A percentile compares a stretch with the other conserved stretches of the same genome.
Evolutionary conservation across 257 asterid species (phyloP).

Genomic region (Solanum ossicruentum): DNA sequence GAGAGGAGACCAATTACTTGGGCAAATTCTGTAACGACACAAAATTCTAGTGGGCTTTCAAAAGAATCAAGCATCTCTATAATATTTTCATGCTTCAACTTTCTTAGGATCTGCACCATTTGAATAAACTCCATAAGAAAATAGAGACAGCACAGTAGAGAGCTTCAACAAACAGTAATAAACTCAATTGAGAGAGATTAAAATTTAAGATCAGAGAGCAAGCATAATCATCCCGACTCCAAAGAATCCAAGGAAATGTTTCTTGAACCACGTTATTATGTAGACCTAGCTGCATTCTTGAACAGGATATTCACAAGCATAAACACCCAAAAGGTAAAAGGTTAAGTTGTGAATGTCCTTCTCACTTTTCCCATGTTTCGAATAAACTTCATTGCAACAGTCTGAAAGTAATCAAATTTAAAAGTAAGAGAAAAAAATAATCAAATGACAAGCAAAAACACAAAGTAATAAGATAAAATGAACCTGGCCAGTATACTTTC

Average conservation of each 20-base stretch:
- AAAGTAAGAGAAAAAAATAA: not conserved
- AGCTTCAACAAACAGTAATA: too few species aligned
- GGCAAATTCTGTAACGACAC: constrained; percentile 94
- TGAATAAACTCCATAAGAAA: not conserved
- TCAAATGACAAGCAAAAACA: not conserved
- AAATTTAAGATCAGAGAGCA: not conserved
- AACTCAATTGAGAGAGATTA: not conserved
- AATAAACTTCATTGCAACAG: constrained; percentile 92
- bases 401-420: constrained; percentile 25
- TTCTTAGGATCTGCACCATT: constrained; percentile 70
- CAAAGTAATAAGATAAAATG: not conserved
- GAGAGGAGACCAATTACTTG: constrained; percentile 38
- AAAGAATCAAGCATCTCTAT: constrained; percentile 95
- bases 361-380: constrained; percentile 87
- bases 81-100: constrained; percentile 85
- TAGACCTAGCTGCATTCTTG: not conserved
- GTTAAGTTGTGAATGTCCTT: constrained; percentile 70
- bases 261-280: not conserved
- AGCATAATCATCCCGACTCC: not conserved
- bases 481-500: constrained; percentile 91
- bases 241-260: not conserved
- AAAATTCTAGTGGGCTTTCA: constrained; percentile 93
- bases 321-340: not conserved
- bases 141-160: not conserved
- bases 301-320: not conserved